Conservation (phyloP, 805 yeast species). For the Wickerhamiella occidentalis region DNA sequence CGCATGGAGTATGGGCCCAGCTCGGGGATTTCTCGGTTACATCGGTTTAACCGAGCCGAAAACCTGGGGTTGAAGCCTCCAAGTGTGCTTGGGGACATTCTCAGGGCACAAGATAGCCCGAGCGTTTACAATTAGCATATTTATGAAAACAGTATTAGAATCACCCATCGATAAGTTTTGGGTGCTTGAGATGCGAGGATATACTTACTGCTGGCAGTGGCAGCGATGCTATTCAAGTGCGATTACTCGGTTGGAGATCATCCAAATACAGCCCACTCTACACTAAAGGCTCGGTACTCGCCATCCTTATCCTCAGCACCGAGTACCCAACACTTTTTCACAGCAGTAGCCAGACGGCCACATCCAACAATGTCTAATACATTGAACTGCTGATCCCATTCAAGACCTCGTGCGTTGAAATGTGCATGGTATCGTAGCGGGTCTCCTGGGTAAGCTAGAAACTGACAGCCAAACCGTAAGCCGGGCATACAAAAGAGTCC, state of each 20-base stretch:
- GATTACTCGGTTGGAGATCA: no score
- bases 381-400: conserved; percentile 41
- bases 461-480: conserved; percentile 78
- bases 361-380: conserved; percentile 56
- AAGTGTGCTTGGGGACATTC: conserved; percentile 23
- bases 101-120: conserved; percentile 16
- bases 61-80: conserved; percentile 31
- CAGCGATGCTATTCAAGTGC: no score
- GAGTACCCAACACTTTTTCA: conserved; percentile 68
- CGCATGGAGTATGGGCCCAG: conserved; percentile 29
- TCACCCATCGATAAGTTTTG: no score
- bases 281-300: conserved; percentile 42
- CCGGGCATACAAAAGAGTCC: conserved; percentile 69
- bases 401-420: conserved; percentile 46
- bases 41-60: conserved; percentile 31
- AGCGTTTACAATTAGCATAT: neutral
- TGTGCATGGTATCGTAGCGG: conserved; percentile 87
- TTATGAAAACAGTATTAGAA: no score
- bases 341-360: conserved; percentile 89
- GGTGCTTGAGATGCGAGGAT: no score
- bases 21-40: conserved; percentile 30
- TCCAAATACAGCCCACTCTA: conserved; percentile 98
- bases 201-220: no score
- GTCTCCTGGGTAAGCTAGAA: conserved; percentile 88
- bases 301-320: conserved; percentile 26